Base-by-base conservation (phyloP, 2,329 filamentous ascomycete species). In the Herpotrichia juniperi region DNA sequence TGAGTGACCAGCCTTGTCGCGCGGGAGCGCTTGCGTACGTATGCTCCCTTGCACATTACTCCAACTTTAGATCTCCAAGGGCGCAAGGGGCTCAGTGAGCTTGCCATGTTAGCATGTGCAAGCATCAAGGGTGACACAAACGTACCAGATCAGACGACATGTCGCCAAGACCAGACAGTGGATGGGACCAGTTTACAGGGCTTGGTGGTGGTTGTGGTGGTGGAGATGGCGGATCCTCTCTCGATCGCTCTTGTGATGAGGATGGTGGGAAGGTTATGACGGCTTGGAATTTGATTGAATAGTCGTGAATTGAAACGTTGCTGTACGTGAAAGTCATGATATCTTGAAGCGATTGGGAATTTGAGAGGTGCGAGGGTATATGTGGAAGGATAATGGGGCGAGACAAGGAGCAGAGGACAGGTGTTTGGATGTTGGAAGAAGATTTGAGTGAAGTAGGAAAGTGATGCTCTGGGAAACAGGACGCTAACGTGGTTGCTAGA, bases 121-220 rank as follows among this genome's bases (percentile, higher is more conserved):
- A 17, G 28, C 22, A 31, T 40, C 26, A 19, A 47, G 53, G 19
- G 48, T 42, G 14, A 21, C 11, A 52, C 45, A 50, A n/a, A 51
- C 55, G 11, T 37, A 60, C 57, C 48, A 50, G 22, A 32, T 53
- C 49, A 24, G 43, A 39, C 22, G 40, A 42, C 9, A 39, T 30
- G 14, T 24, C 31, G 47, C 42, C 56, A 50, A 51, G 51, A 28
- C 34, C 34, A 11, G 48, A 31, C 16, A 57, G 32, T 14, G 59
- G 50, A 44, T 57, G 62, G 26, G 50, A 58, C 70, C 71, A 73
- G 35, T 63, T 59, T 34, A 61, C 58, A 39, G 73, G 72, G 37
- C 73, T 76, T 63, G 72, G 72, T 37, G 73, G 73, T 12, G 72
- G 73, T 51, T 74, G 72, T 26, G 72, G 71, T 22, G 73, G 73